Percentiles rank a stretch among this genome's conserved stretches.
phyloP scores from a whole-genome alignment of 768 basidiomycete species.

The Boletus insuetus region DNA sequence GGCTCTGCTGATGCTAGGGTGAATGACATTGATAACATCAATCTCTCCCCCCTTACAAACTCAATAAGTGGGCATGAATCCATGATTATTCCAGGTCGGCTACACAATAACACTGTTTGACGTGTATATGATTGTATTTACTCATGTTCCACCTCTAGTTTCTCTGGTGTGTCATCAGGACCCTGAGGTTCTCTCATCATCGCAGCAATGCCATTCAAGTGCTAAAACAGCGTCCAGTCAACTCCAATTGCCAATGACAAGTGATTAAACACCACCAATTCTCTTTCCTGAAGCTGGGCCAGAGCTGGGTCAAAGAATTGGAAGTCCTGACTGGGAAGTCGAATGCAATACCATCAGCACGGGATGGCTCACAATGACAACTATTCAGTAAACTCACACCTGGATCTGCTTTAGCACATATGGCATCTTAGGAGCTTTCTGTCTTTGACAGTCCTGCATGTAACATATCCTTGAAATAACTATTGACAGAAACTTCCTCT shows the following conservation, averaged over 20 bases:
- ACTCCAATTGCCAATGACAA: neutral
- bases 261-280: conserved; percentile 72
- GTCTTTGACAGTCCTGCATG: conserved; percentile 76
- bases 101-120: too few relatives aligned
- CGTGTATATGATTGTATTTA: too few relatives aligned
- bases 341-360: neutral
- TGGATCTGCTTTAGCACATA: conserved; percentile 85
- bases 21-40: too few relatives aligned
- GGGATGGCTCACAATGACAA: neutral
- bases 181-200: conserved; percentile 63
- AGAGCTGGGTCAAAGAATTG: conserved; percentile 91
- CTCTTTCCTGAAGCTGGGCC: conserved; percentile 80
- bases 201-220: conserved; percentile 64
- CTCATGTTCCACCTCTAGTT: conserved; percentile 82
- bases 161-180: conserved; percentile 77
- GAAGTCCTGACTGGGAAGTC: conserved; percentile 74
- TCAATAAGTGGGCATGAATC: too few relatives aligned
- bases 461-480: conserved; percentile 91
- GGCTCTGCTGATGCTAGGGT: too few relatives aligned
- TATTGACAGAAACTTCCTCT: conserved; percentile 90
- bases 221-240: conserved; percentile 32
- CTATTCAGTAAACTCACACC: conserved; percentile 50
- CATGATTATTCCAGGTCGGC: too few relatives aligned
- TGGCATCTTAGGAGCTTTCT: conserved; percentile 80
- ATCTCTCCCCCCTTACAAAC: too few relatives aligned